A percentile compares a stretch with the other conserved stretches of the same genome.
These are phyloP conservation scores for Lactifluus piperatus DNA, from an alignment of 768 basidiomycete species.

Conservation along the genomic window DNA sequence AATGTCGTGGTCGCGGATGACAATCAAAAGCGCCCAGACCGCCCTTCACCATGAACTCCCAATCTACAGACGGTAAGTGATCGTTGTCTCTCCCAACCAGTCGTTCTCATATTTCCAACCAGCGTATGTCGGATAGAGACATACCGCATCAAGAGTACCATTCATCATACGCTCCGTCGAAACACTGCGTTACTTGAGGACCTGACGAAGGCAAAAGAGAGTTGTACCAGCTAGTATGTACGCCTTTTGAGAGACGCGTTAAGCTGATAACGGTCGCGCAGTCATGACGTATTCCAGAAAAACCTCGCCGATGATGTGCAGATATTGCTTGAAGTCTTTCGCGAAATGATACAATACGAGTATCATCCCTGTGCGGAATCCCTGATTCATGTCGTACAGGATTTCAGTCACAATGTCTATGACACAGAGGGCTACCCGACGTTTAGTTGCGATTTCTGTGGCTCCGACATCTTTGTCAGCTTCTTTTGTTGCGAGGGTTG, in stretches of 20 bases:
- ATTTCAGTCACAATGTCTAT: slow-evolving; percentile 19
- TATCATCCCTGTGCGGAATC: slow-evolving; percentile 21
- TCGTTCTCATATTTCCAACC: neutral
- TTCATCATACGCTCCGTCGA: slow-evolving; percentile 44
- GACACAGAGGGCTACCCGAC: slow-evolving; percentile 13
- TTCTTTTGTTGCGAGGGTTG: slow-evolving; percentile 65
- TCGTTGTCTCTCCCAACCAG: neutral
- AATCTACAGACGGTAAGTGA: slow-evolving; percentile 61
- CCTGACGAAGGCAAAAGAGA: neutral
- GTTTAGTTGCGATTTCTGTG: slow-evolving; percentile 69
- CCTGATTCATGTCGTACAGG: slow-evolving; percentile 3
- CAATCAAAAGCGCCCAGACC: slow-evolving; percentile 45
- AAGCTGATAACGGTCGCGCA: neutral
- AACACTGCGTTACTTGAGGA: slow-evolving; percentile 25
- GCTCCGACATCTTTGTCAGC: slow-evolving; percentile 71
- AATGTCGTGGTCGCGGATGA: slow-evolving; percentile 84
- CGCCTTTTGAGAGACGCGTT: too few relatives aligned
- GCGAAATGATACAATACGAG: slow-evolving; percentile 45
- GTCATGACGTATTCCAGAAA: slow-evolving; percentile 2
- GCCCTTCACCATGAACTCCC: slow-evolving; percentile 70
- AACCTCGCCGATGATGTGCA: slow-evolving; percentile 24
- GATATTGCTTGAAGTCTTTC: slow-evolving; percentile 38
- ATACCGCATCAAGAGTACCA: slow-evolving; percentile 63
- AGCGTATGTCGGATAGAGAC: slow-evolving; percentile 78
- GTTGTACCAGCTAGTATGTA: neutral